Conservation (phyloP, 768 basidiomycete genomes). For the Naganishia friedmannii region DNA sequence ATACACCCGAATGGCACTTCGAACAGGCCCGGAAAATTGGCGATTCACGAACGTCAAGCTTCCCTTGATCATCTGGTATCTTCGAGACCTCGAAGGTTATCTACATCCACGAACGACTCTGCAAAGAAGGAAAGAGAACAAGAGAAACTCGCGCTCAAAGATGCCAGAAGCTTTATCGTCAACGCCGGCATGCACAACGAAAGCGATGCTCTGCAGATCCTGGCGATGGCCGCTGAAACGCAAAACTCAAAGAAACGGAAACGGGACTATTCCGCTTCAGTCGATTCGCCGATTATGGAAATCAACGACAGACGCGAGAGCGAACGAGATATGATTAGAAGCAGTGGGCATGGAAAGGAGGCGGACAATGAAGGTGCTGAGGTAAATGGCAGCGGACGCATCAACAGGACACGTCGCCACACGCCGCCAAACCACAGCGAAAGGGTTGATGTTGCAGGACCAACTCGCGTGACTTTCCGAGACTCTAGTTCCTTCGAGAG, state of each 20-base stretch:
- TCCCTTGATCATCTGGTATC: slow-evolving; percentile 5
- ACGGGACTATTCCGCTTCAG: slow-evolving; percentile 1
- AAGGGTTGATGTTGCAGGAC: slow-evolving; percentile 1
- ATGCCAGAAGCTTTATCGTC: slow-evolving; percentile 44
- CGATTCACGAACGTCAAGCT: neutral
- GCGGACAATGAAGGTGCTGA: neutral
- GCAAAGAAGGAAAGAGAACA: neutral
- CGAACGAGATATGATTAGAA: neutral
- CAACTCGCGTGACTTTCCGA: slow-evolving; percentile 10
- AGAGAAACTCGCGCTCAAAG: slow-evolving; percentile 33
- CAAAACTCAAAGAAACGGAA: slow-evolving; percentile 14
- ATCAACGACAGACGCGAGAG: neutral
- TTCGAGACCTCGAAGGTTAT: neutral
- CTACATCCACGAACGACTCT: neutral
- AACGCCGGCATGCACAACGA: slow-evolving; percentile 46
- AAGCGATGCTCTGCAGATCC: slow-evolving; percentile 48
- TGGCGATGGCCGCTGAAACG: slow-evolving; percentile 42
- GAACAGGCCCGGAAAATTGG: neutral
- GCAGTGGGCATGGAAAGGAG: neutral
- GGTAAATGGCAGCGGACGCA: neutral
- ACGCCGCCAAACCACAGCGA: neutral
- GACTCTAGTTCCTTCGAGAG: neutral
- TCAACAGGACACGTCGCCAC: neutral
- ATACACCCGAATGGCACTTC: too few relatives aligned
- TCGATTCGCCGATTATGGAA: slow-evolving; percentile 2